Base-by-base conservation (phyloP, 108 stramenopile genomes). In the Aurantiochytrium sp. region DNA sequence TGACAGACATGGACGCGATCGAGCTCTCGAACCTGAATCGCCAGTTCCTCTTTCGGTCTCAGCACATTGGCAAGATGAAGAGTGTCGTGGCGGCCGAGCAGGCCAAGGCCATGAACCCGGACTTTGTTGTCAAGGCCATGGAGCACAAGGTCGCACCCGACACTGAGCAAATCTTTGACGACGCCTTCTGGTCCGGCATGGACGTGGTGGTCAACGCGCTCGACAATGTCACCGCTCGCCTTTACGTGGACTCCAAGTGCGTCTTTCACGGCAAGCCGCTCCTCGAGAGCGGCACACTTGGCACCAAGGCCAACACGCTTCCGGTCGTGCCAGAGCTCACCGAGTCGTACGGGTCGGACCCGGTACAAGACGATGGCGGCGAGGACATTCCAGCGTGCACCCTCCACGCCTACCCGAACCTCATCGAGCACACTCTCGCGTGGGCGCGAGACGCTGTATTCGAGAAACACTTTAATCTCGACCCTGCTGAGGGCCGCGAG, bases 231-330 rank as follows among this genome's bases (percentile, higher is more conserved):
- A 91, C 89, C 31, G 94, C 94, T 32, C 87, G 94, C 8, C 85
- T 55, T 52, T 93, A 93, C 85, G 92, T 94, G 22, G 93, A 93
- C 89, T 55, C 55, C 15, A 52, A 87, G 37, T 93, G 93, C 89
- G 90, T 94, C 17, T 52, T 68, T 50, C 85, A 90, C 39, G 54
- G 45, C n/a, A 36, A 85, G 55, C 90, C 90, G 39, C 55, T 93
- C 89, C 86, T 94, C 3, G 93, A 94, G 54, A 87, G 89, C n/a
- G 93, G 93, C n/a, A 94, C 93, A 15, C 87, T 91, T 4, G 93
- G 93, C 22, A 87, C 89, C 32, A 89, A 91, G 54, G 93, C 89
- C 32, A 91, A 89, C 55, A 92, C 92, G 19, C 90, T 92, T 89
- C 37, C 87, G 17, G 86, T 91, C 24, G 69, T 93, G n/a, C 93